Evolutionary conservation across 129 eudicot species (phyloP), one percentile per base, ranked within the genome.

Genomic region (Tanacetum coccineum): DNA sequence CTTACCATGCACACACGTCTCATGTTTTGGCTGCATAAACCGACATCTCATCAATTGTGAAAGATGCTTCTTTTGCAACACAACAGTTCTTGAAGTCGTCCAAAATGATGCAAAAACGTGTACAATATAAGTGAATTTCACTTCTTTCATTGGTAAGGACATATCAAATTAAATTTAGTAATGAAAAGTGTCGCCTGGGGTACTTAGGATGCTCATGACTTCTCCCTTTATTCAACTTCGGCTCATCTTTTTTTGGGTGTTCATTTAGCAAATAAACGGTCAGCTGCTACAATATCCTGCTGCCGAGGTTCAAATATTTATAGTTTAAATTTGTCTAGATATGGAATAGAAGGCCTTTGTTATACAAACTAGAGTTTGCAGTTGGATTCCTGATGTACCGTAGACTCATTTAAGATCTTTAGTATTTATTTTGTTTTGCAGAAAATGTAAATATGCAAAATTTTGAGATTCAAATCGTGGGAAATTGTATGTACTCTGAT

Each of bases 31-130:
- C 56, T 92, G 98, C 89, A 84, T 92, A 64, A 83, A 95, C 13
- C 82, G 98, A 36, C 98, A 92, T 79, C 92, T 92, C 45, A 87
- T 92, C n/a, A 92, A 92, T 71, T 83, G 98, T 92, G n/a, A n/a
- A n/a, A n/a, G n/a, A n/a, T n/a, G n/a, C n/a, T n/a, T n/a, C n/a
- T n/a, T n/a, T n/a, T n/a, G 98, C 94, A 92, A 92, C 59, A 78
- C 91, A 19, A 75, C 78, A 0, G 96, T 92, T 0, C 57, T 59
- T 10, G 81, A 82, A 74, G 91, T 92, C 40, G 50, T 78, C 25
- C 81, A 42, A 64, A 72, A 62, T 18, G 84, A 74, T 39, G 58
- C 44, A 59, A 77, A 59, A 76, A 55, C 61, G 9, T 70, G 79
- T 75, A 55, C 49, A 40, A 49, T 59, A 67, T 66, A 59, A 62